Evolutionary conservation across 2,329 filamentous ascomycete species (phyloP), one percentile per base, ranked within the genome.

Genomic region (Boeremia lycopersici): DNA sequence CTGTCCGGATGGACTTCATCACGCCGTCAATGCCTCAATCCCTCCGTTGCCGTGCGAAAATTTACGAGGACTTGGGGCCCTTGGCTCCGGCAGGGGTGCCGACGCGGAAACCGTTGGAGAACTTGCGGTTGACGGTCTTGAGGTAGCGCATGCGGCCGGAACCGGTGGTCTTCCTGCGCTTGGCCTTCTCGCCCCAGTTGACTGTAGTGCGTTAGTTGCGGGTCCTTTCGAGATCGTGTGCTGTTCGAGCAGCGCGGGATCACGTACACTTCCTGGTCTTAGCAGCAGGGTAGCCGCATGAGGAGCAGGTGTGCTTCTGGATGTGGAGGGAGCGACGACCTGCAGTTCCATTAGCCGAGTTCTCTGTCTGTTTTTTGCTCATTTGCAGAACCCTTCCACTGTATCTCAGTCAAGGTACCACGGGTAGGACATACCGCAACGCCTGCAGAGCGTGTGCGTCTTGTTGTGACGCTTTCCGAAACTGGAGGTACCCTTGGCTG

Each of bases 161-260:
- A 76, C 95, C 95, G 79, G 90, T 93, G 77, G 93, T 97, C 93
- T 97, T 98, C 89, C 95, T 96, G 82, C 95, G 87, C 91, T 98
- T 98, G 75, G 93, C 93, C 90, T 99, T 99, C 88, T 98, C 93
- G 81, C 90, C 87, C 95, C 95, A 99, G 90, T 99, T 97, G 89
- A 89, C 93, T 98, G 78, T 74, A 43, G 40, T 48, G 47, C 63
- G 67, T 74, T 61, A 74, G 68, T 64, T 55, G 46, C 51, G 42
- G 53, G 41, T 59, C 31, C 15, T 31, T 35, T n/a, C n/a, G n/a
- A 8, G 25, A 53, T 49, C 41, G 33, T n/a, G 49, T 30, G 49
- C 38, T 54, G 48, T 15, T 47, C 42, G 33, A 36, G 35, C 28
- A 53, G 44, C 35, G 49, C 42, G 38, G 48, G 60, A 36, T 48